Base-by-base conservation (phyloP, 768 basidiomycete species). In the Sporobolomyces phaffii region DNA sequence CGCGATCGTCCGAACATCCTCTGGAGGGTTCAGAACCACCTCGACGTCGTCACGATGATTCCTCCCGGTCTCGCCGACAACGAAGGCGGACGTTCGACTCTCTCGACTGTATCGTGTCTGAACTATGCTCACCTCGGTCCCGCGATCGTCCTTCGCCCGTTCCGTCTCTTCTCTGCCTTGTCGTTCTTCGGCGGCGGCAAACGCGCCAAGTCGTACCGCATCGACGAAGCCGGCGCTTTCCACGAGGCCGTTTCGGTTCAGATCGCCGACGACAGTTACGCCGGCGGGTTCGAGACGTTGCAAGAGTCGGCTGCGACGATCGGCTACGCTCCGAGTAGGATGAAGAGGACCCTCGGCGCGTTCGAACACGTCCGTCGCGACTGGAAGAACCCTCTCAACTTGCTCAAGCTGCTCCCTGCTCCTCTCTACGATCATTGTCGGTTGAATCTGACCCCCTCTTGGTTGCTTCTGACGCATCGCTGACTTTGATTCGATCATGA, bases 1-100 rank as follows among this genome's bases (percentile, higher is more conserved):
- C 60, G 61, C 41, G 60, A 67, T 47, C 65, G 67, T 28, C 38
- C 51, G 22, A 48, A 60, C 45, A 69, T 69, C 62, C 62, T 69
- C 20, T 69, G 67, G 67, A 22, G 67, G 18, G 26, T 64, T 26
- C 20, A 36, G 40, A 60, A 69, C 58, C 34, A 64, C 52, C n/a
- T 29, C 18, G 67, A 69, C 51, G 20, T 68, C 51, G 62, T 68
- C 47, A 40, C 51, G 18, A 24, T 6, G 17, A 40, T 68, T 22
- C 67, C 67, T 0, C 62, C 62, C 31, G 67, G 67, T 18, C 51
- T 68, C 24, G 58, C 45, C 29, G 61, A 60, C 51, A 24, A 48
- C n/a, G 58, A 62, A 26, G 9, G 14, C 6, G 24, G 11, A 15
- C 62, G 67, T 31, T 6, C 20, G 24, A 26, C 50, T 7, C 44